Base-by-base conservation (phyloP, 805 yeast genomes). In the Tetrapisispora iriomotensis region DNA sequence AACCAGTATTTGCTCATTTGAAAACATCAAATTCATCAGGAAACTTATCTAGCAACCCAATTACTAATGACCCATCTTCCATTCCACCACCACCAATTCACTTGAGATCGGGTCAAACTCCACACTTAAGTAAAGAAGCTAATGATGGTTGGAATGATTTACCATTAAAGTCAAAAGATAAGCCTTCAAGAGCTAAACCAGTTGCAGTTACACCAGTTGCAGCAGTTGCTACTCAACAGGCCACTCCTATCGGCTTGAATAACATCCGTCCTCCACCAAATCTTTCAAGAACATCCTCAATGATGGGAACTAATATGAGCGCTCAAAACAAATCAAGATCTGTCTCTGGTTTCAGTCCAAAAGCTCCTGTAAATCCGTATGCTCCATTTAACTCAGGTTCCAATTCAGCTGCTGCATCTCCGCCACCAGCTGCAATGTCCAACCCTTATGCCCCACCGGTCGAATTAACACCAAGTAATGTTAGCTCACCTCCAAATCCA, bases 381-480 rank as follows among this genome's bases (percentile, higher is more conserved):
- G 47, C 51, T 8, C 50, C 50, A 37, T 20, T 38, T n/a, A 22
- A 20, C 10, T n/a, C 19, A 8, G 14, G 3, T 22, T 21, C 20
- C 4, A 27, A 46, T 7, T 26, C 44, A 19, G 30, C 37, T 19
- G 23, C 35, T 8, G 28, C 40, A 9, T 18, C 33, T 20, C 60
- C 65, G 15, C 26, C 36, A 10, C 26, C 43, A 12, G 18, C 30
- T 15, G 60, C 65, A 17, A 54, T 60, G 24, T 33, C 50, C 39
- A 62, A 61, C 45, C 68, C 71, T 36, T 67, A 65, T 41, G 72
- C 71, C 8, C 64, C 70, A 23, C 48, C 54, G 15, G 34, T 40
- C 9, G 48, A 40, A 27, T 43, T 49, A 37, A 45, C 55, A 28
- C 51, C 53, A 9, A 54, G 56, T 21, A 53, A 53, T n/a, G 46